Base-by-base conservation (phyloP, 495 filamentous ascomycete species). In the Penicillium subrubescens region DNA sequence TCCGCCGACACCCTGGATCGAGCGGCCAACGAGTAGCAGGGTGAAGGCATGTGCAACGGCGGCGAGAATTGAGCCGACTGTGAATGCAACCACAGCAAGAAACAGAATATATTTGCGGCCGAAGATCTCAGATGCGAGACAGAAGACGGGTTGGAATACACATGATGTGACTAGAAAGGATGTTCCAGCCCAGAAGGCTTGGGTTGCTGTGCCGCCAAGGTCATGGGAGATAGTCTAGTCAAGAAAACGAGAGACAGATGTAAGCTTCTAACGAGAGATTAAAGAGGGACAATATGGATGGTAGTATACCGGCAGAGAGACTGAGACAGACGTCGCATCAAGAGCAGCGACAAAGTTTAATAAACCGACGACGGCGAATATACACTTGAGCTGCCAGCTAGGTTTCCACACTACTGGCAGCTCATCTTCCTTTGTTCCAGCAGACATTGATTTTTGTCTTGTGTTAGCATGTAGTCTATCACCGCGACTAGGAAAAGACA, bases 301-400 rank as follows among this genome's bases (percentile, higher is more conserved):
- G 19, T 29, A 27, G 1, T 79, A 37, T 75, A 86, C 84, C 4
- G 89, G 88, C 46, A 92, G 72, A 7, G 89, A 87, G 27, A 91
- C 87, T 21, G 84, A 86, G 31, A 91, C 75, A 12, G 85, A 88
- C 14, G 89, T 91, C 1, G 86, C 87, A 71, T 92, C 89, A 11
- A 92, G 75, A 29, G 89, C 88, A 12, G 83, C 85, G 71, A 86
- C 84, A 31, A 90, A 73, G 6, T 82, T 83, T 33, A 90, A 78
- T 17, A 86, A 73, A n/a, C 77, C 79, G 56, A 90, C 78, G 3
- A 85, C 83, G 10, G 59, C 64, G 43, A 72, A 68, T 50, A 71
- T 68, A 37, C 57, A 65, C 25, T 68, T 68, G 8, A 68, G 46
- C n/a, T 64, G 59, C 66, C 66, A 65, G 33, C 17, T 61, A 5